A percentile compares a stretch with the other conserved stretches of the same genome.
These are phyloP conservation scores for Camellia sinensis DNA, from an alignment of 148 eudicot species.

Conservation along the genomic window DNA sequence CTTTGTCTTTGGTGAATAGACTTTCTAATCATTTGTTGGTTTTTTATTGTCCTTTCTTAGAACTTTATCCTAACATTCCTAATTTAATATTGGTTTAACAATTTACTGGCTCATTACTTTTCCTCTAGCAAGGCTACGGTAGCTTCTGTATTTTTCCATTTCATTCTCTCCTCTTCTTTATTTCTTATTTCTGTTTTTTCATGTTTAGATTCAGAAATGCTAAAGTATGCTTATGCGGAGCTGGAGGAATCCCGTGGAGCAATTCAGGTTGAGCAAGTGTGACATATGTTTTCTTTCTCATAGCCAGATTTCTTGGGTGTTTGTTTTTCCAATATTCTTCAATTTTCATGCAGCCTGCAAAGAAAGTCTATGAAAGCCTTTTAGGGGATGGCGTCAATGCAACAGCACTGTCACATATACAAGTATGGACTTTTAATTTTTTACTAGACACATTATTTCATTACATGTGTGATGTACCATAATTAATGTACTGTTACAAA, in stretches of 20 bases:
- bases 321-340: slow-evolving; percentile 3
- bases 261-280: slow-evolving; percentile 52
- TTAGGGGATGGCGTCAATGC: slow-evolving; percentile 66
- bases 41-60: background rate
- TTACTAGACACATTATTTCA: background rate
- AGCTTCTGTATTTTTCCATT: background rate
- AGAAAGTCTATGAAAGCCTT: slow-evolving; percentile 83
- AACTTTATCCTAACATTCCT: background rate
- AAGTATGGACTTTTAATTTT: slow-evolving; percentile 42
- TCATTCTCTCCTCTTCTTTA: slow-evolving; percentile 7
- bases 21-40: background rate
- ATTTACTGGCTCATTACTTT: background rate
- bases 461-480: background rate
- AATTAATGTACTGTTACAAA: background rate
- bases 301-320: background rate
- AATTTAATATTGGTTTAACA: background rate
- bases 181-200: background rate
- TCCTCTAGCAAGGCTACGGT: background rate
- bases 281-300: background rate
- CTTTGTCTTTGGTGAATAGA: slow-evolving; percentile 10
- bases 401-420: slow-evolving; percentile 85
- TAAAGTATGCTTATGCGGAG: slow-evolving; percentile 93
- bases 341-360: slow-evolving; percentile 66
- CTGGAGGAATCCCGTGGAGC: slow-evolving; percentile 98
- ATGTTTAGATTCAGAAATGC: slow-evolving; percentile 69